phyloP scores from a whole-genome alignment of 2,329 filamentous ascomycete species.

The Dactylellina sp. region DNA sequence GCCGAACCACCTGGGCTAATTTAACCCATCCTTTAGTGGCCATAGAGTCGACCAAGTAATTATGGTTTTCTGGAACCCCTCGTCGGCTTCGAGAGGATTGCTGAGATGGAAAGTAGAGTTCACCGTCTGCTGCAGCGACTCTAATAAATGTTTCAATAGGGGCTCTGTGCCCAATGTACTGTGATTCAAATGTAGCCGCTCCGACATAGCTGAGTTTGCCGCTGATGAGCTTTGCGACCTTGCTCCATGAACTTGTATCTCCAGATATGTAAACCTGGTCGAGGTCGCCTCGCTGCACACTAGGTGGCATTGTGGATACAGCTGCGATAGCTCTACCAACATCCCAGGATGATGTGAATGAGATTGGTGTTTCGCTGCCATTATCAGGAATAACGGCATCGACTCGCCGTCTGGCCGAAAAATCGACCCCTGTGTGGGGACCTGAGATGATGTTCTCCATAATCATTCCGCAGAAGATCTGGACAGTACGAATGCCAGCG shows the following conservation, averaged over 20 bases:
- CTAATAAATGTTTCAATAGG: conserved; percentile 46
- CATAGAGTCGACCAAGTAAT: conserved; percentile 39
- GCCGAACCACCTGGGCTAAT: conserved; percentile 42
- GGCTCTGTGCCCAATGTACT: conserved; percentile 25
- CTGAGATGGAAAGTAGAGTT: conserved; percentile 48
- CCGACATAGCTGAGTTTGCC: conserved; percentile 16
- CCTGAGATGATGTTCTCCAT: conserved; percentile 53
- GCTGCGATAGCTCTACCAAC: conserved; percentile 50
- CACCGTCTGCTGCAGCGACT: conserved; percentile 47
- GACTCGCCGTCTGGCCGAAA: conserved; percentile 36
- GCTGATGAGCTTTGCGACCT: conserved; percentile 40
- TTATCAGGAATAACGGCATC: conserved; percentile 23
- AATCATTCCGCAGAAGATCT: conserved; percentile 53
- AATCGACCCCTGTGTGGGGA: conserved; percentile 46
- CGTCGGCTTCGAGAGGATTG: conserved; percentile 37
- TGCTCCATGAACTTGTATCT: conserved; percentile 48
- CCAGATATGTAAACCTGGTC: conserved; percentile 48
- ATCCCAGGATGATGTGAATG: conserved; percentile 55
- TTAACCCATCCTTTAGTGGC: conserved; percentile 42
- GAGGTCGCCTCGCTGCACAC: conserved; percentile 22
- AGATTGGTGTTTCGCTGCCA: conserved; percentile 25
- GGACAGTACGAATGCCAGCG: conserved; percentile 42
- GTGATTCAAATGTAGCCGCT: conserved; percentile 38
- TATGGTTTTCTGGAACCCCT: conserved; percentile 29
- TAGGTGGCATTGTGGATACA: conserved; percentile 37